A percentile compares a stretch with the other conserved stretches of the same genome.
Conservation (phyloP, 2,329 filamentous ascomycete species). For the Ceratocystis papillata region DNA sequence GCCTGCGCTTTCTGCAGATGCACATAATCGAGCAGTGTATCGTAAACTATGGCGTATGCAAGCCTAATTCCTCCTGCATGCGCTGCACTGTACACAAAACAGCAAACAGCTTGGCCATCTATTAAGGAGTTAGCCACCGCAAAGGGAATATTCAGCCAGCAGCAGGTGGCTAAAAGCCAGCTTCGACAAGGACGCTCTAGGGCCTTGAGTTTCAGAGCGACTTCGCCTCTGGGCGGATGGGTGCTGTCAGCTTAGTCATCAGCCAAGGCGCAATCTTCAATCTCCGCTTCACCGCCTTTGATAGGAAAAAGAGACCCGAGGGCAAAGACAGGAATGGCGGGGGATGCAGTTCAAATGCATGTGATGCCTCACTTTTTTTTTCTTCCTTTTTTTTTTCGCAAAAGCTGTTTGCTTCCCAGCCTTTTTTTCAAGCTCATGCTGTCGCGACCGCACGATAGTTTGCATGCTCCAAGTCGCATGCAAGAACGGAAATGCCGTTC, state of each 20-base stretch:
- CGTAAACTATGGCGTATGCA: conserved; percentile 7
- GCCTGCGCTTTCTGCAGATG: background rate
- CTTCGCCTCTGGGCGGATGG: background rate
- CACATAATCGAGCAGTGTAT: background rate
- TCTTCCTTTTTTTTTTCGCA: too few species aligned
- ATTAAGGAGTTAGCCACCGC: background rate
- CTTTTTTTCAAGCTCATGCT: conserved; percentile 4
- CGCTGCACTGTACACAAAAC: background rate
- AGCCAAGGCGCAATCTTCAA: background rate
- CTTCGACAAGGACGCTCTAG: background rate
- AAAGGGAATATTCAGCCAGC: background rate
- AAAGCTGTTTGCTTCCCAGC: background rate
- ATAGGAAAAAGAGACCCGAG: background rate
- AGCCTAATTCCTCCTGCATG: conserved; percentile 10
- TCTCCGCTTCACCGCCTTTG: background rate
- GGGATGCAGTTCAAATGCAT: conserved; percentile 14
- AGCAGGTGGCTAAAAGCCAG: background rate
- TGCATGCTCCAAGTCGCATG: too few species aligned
- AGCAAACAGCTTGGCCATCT: background rate
- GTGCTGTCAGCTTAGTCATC: background rate
- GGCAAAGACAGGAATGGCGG: conserved; percentile 14
- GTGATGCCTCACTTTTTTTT: conserved; percentile 8
- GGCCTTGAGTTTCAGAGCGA: background rate
- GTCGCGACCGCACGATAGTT: too few species aligned
- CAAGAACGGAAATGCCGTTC: background rate